Base-by-base conservation (phyloP, 129 eudicot genomes). In the Erigeron canadensis region DNA sequence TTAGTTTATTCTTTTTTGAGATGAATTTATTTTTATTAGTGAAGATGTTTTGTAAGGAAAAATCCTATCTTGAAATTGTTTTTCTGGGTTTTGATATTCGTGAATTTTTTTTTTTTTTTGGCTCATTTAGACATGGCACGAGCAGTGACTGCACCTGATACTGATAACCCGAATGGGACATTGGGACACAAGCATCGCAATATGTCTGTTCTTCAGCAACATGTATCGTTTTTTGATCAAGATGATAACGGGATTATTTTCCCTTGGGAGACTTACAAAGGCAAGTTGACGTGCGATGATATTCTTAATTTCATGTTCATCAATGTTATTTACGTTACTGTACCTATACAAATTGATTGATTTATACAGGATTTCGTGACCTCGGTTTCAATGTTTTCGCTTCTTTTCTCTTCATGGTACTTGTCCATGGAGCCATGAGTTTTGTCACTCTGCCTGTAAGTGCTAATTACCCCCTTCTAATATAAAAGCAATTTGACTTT, bases 241-340 rank as follows among this genome's bases (percentile, higher is more conserved):
- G 85, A 85, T 58, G 71, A 75, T 16, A 77, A 82, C 44, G 90
- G 90, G 41, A 85, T 85, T 16, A 71, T 85, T 12, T 82, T 82
- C 39, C 90, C 85, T 12, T 76, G 84, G 86, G 87, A 85, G 81
- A 85, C 87, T 17, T 85, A 19, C 48, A 82, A 43, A 76, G 90
- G 90, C 64, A 65, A 43, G 62, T 58, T 48, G 13, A 15, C 1
- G 13, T 28, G 22, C 12, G 3, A 5, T 6, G 1, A 28, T 37
- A 13, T 42, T 48, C 5, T 2, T 23, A 44, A 43, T 16, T 55
- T 56, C 2, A 10, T 55, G 65, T 34, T 4, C 7, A 44, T 47
- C n/a, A 50, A 46, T 73, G 23, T 16, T 73, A 22, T 70, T 69
- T 61, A 48, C 16, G 62, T 34, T 7, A 44, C 4, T 23, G 47